Evolutionary conservation across 2,329 filamentous ascomycete species (phyloP).

Genomic region (Penicillium aurantiogriseum): DNA sequence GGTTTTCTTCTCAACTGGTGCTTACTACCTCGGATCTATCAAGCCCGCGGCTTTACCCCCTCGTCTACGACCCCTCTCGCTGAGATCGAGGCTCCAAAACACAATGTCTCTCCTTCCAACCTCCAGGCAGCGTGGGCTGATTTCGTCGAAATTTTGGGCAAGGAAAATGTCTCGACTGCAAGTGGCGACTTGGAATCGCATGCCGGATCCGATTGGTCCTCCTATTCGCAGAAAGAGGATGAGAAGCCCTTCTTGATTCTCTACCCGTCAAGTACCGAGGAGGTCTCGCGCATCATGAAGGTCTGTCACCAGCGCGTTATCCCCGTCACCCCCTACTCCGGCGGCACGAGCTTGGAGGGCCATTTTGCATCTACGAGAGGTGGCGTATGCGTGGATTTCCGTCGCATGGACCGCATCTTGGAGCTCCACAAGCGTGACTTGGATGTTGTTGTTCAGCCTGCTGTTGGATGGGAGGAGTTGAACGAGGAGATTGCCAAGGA

Average conservation of each 20-base stretch:
- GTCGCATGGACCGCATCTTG: conserved; percentile 78
- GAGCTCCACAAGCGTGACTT: conserved; percentile 73
- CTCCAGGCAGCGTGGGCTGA: conserved; percentile 65
- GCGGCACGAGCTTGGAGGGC: conserved; percentile 85
- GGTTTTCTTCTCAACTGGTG: conserved; percentile 50
- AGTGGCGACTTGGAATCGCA: conserved; percentile 56
- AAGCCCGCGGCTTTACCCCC: conserved; percentile 47
- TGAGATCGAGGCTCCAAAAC: conserved; percentile 49
- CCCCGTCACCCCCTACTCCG: conserved; percentile 82
- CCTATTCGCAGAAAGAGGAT: conserved; percentile 45
- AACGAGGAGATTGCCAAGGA: conserved; percentile 73
- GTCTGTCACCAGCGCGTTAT: conserved; percentile 77
- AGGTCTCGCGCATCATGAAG: conserved; percentile 85
- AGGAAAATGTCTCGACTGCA: conserved; percentile 61
- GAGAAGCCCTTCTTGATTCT: conserved; percentile 62
- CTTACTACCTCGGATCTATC: conserved; percentile 57
- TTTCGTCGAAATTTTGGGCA: conserved; percentile 60
- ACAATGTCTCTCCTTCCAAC: conserved; percentile 57
- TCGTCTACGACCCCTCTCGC: conserved; percentile 59
- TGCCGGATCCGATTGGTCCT: conserved; percentile 63
- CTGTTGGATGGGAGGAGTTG: conserved; percentile 80
- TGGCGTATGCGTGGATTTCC: conserved; percentile 83
- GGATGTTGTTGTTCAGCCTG: conserved; percentile 74
- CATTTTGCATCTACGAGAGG: conserved; percentile 81
- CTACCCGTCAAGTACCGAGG: conserved; percentile 73